Evolutionary conservation across 257 asterid species (phyloP), one percentile per base, ranked within the genome.

Genomic region (Lantana camara): DNA sequence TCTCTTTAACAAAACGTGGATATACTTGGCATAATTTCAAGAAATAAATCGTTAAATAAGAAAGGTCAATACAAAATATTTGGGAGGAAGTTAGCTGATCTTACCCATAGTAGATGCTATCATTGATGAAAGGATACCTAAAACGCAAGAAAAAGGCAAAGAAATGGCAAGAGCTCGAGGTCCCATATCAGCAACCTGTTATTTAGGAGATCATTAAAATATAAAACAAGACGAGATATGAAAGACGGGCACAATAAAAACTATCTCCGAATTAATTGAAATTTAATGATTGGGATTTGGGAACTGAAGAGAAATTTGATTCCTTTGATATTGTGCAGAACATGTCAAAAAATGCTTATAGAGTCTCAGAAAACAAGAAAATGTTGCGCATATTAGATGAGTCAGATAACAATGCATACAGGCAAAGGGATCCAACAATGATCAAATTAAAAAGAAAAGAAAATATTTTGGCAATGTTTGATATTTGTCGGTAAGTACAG

Each of bases 81-180:
- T 64, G 40, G 16, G 21, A 29, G 42, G 19, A 67, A 72, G 27
- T 19, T 22, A 47, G 20, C 3, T 63, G 48, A 72, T 60, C 72
- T 68, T 83, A 93, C 97, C 97, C 97, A 87, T 90, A 0, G 96
- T 87, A 66, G 99, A 87, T 23, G 99, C 95, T 62, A 93, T 90
- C 94, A 93, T 79, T 65, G 97, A 84, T 68, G 99, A 93, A 64
- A 93, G 73, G 73, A 92, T 82, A 57, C 98, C 97, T 66, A 92
- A 82, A 65, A 73, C 96, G 76, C 90, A 85, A 22, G 98, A 84
- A 70, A 92, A 89, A 56, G 98, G 98, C 74, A 92, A 77, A n/a
- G 98, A 85, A 64, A 92, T 77, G 51, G 97, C 94, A 51, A 92
- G 98, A 57, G 98, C 98, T 67, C 95, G 86, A 73, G 95, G 79